A percentile compares a stretch with the other conserved stretches of the same genome.
These are phyloP conservation scores for Aspergillus caelatus DNA, from an alignment of 2,329 filamentous ascomycete species.

Conservation along the genomic window DNA sequence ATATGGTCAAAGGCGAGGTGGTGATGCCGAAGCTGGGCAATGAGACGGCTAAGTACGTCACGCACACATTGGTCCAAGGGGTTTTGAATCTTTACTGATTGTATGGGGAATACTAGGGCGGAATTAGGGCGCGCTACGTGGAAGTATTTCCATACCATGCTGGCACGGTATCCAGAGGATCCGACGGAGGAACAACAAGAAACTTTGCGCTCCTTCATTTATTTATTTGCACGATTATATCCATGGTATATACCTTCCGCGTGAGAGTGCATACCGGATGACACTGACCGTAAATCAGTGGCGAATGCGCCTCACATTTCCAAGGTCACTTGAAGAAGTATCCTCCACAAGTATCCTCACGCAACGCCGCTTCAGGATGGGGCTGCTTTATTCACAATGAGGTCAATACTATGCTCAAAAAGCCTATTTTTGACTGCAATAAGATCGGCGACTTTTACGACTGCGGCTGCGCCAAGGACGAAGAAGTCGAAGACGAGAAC, in stretches of 20 bases:
- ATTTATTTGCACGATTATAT: slow-evolving; percentile 67
- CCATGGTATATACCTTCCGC: slow-evolving; percentile 54
- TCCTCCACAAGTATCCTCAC: slow-evolving; percentile 65
- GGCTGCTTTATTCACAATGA: slow-evolving; percentile 69
- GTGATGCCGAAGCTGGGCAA: slow-evolving; percentile 53
- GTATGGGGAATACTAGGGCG: slow-evolving; percentile 45
- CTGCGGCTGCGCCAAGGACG: slow-evolving; percentile 65
- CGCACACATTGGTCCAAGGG: background rate
- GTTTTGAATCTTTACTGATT: slow-evolving; percentile 8
- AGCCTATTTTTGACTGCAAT: slow-evolving; percentile 64
- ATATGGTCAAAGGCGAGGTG: slow-evolving; percentile 45
- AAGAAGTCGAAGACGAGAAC: slow-evolving; percentile 29
- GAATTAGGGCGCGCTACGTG: slow-evolving; percentile 67
- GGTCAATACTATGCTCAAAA: slow-evolving; percentile 64
- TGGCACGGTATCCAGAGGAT: slow-evolving; percentile 66
- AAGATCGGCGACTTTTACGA: slow-evolving; percentile 70
- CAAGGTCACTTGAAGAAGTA: slow-evolving; percentile 62
- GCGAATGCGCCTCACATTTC: slow-evolving; percentile 68
- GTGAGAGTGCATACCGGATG: background rate
- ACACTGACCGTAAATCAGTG: slow-evolving; percentile 41
- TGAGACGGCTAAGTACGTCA: slow-evolving; percentile 50
- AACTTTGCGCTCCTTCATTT: slow-evolving; percentile 62
- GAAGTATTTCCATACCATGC: slow-evolving; percentile 69
- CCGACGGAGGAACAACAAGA: slow-evolving; percentile 63
- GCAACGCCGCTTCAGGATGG: slow-evolving; percentile 66